Conservation (phyloP, 2,329 filamentous ascomycete species). For the Trichophyton mentagrophytes region DNA sequence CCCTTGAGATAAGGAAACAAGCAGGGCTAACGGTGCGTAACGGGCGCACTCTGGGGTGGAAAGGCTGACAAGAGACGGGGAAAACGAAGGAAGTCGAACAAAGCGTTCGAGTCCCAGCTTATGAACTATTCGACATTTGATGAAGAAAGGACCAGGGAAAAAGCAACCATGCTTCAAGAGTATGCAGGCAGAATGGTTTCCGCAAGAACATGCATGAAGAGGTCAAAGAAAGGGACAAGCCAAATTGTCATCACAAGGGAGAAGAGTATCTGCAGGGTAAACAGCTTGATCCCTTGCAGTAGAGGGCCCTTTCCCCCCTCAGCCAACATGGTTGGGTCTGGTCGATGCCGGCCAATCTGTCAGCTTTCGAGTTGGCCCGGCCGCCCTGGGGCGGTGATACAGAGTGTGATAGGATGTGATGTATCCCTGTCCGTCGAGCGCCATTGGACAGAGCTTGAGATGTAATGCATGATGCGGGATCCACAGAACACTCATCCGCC, state of each 20-base stretch:
- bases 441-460: conserved; percentile 1
- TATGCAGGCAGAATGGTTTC: background rate
- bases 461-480: background rate
- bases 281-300: background rate
- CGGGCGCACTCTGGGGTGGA: background rate
- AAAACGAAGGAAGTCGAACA: background rate
- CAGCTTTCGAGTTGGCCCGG: background rate
- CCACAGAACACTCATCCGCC: background rate
- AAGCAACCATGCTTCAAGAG: background rate
- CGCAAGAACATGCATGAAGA: background rate
- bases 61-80: background rate
- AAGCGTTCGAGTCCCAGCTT: background rate
- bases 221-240: background rate
- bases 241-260: background rate
- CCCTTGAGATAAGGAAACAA: no score
- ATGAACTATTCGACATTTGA: background rate
- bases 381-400: conserved; percentile 2
- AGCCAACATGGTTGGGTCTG: background rate
- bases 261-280: background rate
- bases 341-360: background rate
- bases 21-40: background rate
- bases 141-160: background rate
- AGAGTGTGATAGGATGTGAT: conserved; percentile 4
- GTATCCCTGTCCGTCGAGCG: background rate
- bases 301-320: background rate